These are phyloP conservation scores for Abelmoschus esculentus DNA, from an alignment of 345 rosid genomes.

Conservation along the genomic window DNA sequence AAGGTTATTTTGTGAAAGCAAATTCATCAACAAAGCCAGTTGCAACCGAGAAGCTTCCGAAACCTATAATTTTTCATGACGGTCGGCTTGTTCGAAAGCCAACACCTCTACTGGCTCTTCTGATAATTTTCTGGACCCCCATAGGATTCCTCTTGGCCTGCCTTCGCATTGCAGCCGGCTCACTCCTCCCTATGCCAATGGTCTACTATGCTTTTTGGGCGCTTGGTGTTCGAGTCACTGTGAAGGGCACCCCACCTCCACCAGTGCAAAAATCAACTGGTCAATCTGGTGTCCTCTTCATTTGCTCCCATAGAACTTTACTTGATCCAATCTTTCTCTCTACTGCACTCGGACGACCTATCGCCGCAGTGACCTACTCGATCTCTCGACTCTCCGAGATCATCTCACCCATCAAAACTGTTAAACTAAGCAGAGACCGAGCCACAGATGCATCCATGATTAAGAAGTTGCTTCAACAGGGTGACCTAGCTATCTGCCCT, in stretches of 20 bases:
- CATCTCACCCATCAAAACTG: too few species aligned
- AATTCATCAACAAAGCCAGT: not conserved
- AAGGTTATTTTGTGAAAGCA: not conserved
- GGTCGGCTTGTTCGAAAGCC: not conserved
- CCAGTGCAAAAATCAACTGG: not conserved
- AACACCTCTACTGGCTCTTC: not conserved
- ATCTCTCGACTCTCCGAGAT: too few species aligned
- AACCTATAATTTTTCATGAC: not conserved
- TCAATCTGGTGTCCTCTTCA: slow-evolving; percentile 1
- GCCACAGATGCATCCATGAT: too few species aligned
- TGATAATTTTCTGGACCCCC: not conserved
- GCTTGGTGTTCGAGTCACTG: not conserved
- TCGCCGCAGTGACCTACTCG: too few species aligned
- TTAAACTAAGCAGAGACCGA: too few species aligned
- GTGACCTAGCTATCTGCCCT: too few species aligned
- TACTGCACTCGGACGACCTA: not conserved
- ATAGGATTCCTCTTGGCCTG: not conserved
- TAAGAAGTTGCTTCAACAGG: too few species aligned
- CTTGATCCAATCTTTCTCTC: not conserved
- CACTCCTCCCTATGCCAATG: not conserved
- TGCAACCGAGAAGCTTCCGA: not conserved
- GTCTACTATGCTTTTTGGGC: not conserved
- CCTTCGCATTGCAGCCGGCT: not conserved
- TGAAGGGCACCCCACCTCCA: not conserved
- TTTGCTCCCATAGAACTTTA: not conserved